These are phyloP conservation scores for Exserohilum turcica DNA, from an alignment of 2,329 filamentous ascomycete species.

Conservation along the genomic window DNA sequence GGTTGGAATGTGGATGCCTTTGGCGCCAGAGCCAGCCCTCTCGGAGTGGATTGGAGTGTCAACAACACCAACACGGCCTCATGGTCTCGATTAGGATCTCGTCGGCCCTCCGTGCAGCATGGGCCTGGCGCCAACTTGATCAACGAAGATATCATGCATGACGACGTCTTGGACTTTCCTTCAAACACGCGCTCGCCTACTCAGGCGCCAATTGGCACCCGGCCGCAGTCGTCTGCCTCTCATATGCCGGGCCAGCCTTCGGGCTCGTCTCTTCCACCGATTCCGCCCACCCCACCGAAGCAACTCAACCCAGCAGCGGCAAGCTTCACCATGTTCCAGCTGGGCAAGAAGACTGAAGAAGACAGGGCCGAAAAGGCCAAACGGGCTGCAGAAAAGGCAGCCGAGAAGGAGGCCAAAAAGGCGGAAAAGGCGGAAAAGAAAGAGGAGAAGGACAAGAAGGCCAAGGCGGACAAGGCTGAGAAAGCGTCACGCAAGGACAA, in stretches of 20 bases:
- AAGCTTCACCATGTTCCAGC: slow-evolving; percentile 67
- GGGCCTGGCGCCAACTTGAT: slow-evolving; percentile 71
- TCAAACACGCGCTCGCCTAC: slow-evolving; percentile 58
- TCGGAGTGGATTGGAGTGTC: slow-evolving; percentile 50
- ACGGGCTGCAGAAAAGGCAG: slow-evolving; percentile 34
- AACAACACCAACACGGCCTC: slow-evolving; percentile 49
- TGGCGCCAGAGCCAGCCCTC: slow-evolving; percentile 50
- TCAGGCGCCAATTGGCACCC: slow-evolving; percentile 77
- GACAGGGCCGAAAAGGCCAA: slow-evolving; percentile 41
- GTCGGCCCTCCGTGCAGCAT: slow-evolving; percentile 78
- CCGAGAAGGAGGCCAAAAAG: slow-evolving; percentile 46
- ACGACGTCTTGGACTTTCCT: slow-evolving; percentile 57
- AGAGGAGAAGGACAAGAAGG: slow-evolving; percentile 48
- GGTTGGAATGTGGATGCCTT: slow-evolving; percentile 46
- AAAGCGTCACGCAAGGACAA: slow-evolving; percentile 45
- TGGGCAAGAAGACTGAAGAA: slow-evolving; percentile 41
- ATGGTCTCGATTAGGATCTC: slow-evolving; percentile 78
- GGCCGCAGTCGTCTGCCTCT: slow-evolving; percentile 65
- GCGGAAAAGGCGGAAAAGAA: slow-evolving; percentile 42
- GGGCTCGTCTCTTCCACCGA: slow-evolving; percentile 24
- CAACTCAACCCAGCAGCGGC: slow-evolving; percentile 86
- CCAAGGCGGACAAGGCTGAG: slow-evolving; percentile 41
- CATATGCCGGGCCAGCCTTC: slow-evolving; percentile 31
- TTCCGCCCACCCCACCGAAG: slow-evolving; percentile 56
- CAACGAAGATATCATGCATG: slow-evolving; percentile 56